Evolutionary conservation across 1,139 yeast species (phyloP).

Genomic region (Geotrichum fermentans): DNA sequence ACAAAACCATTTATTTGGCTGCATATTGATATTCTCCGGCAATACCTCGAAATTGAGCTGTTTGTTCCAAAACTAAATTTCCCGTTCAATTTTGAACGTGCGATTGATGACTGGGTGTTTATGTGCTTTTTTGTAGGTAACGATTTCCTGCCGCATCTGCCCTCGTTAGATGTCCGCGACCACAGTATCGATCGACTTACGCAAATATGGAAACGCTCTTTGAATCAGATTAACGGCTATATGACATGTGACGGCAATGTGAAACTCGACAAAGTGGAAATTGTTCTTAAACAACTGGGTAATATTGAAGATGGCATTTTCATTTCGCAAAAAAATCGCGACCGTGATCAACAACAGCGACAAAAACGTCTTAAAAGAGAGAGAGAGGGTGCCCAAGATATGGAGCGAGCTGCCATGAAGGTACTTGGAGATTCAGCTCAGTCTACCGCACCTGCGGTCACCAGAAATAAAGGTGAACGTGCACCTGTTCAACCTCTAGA

Average conservation of each 20-base stretch:
- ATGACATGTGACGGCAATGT: conserved; percentile 86
- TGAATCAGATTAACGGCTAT: conserved; percentile 66
- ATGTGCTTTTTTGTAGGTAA: conserved; percentile 98
- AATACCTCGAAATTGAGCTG: conserved; percentile 80
- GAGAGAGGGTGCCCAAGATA: conserved; percentile 24
- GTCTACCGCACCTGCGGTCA: conserved; percentile 21
- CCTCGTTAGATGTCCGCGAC: conserved; percentile 90
- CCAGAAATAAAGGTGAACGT: conserved; percentile 49
- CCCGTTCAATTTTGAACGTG: conserved; percentile 84
- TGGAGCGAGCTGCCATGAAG: conserved; percentile 11
- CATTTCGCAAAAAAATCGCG: conserved; percentile 47
- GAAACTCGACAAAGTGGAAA: conserved; percentile 70
- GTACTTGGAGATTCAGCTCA: conserved; percentile 15
- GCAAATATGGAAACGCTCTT: conserved; percentile 71
- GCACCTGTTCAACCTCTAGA: conserved; percentile 69
- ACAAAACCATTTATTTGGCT: conserved; percentile 92
- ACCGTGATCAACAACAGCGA: conserved; percentile 45
- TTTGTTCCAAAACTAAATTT: conserved; percentile 61
- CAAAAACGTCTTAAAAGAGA: conserved; percentile 60
- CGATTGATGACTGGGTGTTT: conserved; percentile 97
- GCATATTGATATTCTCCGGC: conserved; percentile 81
- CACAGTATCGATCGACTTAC: conserved; percentile 82
- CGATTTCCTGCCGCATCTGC: conserved; percentile 95
- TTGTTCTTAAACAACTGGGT: conserved; percentile 60
- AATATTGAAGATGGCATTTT: conserved; percentile 77